Base-by-base conservation (phyloP, 1,284 basidiomycete genomes). In the Apiotrichum gracile region DNA sequence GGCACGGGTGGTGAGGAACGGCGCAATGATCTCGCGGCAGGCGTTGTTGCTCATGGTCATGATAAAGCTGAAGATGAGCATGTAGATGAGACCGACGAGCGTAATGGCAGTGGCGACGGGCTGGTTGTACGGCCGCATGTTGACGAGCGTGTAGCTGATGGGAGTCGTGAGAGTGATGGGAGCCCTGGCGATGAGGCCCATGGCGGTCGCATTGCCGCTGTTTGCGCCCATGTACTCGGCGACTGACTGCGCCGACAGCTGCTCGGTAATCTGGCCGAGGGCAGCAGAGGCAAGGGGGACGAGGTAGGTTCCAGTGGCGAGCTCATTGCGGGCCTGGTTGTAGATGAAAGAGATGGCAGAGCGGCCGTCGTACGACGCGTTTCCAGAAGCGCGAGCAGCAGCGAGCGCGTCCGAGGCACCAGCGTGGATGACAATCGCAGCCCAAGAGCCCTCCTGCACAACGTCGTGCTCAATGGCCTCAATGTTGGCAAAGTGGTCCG, bases 61-160 rank as follows among this genome's bases (percentile, higher is more conserved):
- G 52, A 67, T 52, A 54, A 66, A 65, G 7, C 64, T 52, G 57
- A 75, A 70, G 55, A 89, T 87, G 49, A 83, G 74, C 41, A 86
- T 76, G 74, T 88, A 90, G 55, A 89, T 74, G 19, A 70, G 60
- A 21, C 73, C 88, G 25, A 89, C 86, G 55, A 85, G 86, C 38
- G 83, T 80, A 41, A 84, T 80, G 0, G 87, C 88, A 12, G 81
- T 78, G 1, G 86, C 86, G 5, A 87, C 87, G 24, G 85, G 81
- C 37, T 82, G 75, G 52, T 70, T 61, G 65, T 86, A 89, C 0
- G 86, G 85, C 31, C 82, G 75, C 1, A 86, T 61, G 64, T 89
- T 87, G 51, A 76, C 60, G 25, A 82, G 55, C 0, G 72, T 78
- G 61, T 79, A 83, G 24, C 66, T 73, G n/a, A 86, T 65, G 1